Evolutionary conservation across 192 early-diverging fungal genomes (phyloP), one percentile per base, ranked within the genome.

Genomic region (Piromyces sp.): DNA sequence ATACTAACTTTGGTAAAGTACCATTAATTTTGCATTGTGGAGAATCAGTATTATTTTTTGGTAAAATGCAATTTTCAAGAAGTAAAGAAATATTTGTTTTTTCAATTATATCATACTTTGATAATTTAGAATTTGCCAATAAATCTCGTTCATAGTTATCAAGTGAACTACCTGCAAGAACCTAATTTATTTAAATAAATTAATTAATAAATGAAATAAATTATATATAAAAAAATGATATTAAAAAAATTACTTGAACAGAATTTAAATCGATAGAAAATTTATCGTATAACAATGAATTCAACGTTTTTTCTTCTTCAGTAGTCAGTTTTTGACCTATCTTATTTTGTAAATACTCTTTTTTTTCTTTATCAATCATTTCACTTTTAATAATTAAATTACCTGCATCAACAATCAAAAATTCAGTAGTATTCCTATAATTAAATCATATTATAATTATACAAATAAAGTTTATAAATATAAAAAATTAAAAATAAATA

Each of bases 381-480:
- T 96, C 93, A 78, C 94, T 95, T 84, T 94, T 92, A 13, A 99
- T 92, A 30, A 92, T 88, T 81, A 99, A 94, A 80, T 95, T 95
- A 80, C 98, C 98, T 28, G 94, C 94, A 85, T 99, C 97, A 28
- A 99, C 84, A 3, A 97, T 94, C n/a, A 68, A 68, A 22, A 95
- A 88, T 11, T 96, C 93, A 80, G 89, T 85, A 26, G 93, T 85
- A 79, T 92, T 85, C n/a, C 82, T 83, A 29, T 85, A 82, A 1
- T 87, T n/a, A n/a, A 33, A 33, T 33, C 9, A 33, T 33, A 33
- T 33, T n/a, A n/a, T n/a, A n/a, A n/a, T n/a, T n/a, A n/a, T n/a
- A n/a, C n/a, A n/a, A n/a, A n/a, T n/a, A n/a, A n/a, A n/a, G n/a
- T n/a, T n/a, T n/a, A n/a, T n/a, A n/a, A n/a, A n/a, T n/a, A n/a